Conservation (phyloP, 768 basidiomycete species). For the Rhizopogon vesiculosus region DNA sequence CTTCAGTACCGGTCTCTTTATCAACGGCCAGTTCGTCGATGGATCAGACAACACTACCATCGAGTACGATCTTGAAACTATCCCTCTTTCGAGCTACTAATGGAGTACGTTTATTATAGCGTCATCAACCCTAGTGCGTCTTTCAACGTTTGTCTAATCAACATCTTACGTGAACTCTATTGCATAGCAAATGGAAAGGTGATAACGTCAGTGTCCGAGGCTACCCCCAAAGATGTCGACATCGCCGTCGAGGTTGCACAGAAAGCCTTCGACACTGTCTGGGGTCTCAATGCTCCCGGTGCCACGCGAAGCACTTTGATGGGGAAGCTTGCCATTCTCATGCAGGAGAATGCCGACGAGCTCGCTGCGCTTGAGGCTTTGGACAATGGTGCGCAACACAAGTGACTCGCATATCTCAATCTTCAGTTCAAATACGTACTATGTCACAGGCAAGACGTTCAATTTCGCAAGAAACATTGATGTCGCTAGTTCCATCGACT, state of each 20-base stretch:
- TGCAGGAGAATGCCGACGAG: slow-evolving; percentile 58
- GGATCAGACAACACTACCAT: slow-evolving; percentile 55
- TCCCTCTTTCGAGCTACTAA: not conserved
- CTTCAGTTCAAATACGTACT: not conserved
- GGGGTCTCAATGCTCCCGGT: slow-evolving; percentile 64
- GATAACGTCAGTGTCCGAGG: slow-evolving; percentile 55
- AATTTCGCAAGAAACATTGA: slow-evolving; percentile 46
- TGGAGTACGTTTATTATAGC: slow-evolving; percentile 22
- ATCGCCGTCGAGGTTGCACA: slow-evolving; percentile 65
- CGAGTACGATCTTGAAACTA: slow-evolving; percentile 44
- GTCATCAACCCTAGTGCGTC: slow-evolving; percentile 52
- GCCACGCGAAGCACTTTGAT: slow-evolving; percentile 50
- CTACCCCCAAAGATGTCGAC: slow-evolving; percentile 69
- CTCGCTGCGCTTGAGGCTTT: slow-evolving; percentile 72
- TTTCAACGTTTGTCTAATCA: not conserved
- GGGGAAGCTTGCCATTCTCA: slow-evolving; percentile 55
- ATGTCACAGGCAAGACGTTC: slow-evolving; percentile 49
- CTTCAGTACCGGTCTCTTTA: slow-evolving; percentile 66
- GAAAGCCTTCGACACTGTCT: slow-evolving; percentile 53
- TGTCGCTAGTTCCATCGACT: slow-evolving; percentile 41
- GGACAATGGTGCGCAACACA: slow-evolving; percentile 48
- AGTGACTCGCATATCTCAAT: not conserved
- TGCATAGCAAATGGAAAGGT: slow-evolving; percentile 57
- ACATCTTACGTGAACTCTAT: slow-evolving; percentile 7
- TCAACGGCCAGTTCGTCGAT: slow-evolving; percentile 62